phyloP scores from a whole-genome alignment of 805 yeast species.

The Starmera quercuum region DNA sequence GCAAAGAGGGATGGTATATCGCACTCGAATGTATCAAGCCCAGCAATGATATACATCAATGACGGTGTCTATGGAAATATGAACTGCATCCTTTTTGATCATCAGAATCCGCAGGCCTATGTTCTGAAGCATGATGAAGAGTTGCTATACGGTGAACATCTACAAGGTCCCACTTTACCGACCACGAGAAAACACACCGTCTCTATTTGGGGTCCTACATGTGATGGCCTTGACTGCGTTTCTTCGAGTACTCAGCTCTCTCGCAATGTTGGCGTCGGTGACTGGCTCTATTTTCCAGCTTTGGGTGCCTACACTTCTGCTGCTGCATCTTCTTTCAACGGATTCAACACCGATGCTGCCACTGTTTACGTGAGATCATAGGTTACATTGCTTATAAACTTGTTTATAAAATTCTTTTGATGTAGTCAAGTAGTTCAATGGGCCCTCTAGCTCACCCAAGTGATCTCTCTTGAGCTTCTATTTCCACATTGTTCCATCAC shows the following conservation, averaged over 20 bases:
- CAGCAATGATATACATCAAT: conserved; percentile 76
- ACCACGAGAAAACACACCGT: conserved; percentile 26
- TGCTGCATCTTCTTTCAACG: conserved; percentile 91
- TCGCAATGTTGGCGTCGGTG: conserved; percentile 68
- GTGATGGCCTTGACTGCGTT: conserved; percentile 92
- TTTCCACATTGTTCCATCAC: not conserved
- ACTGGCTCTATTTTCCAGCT: conserved; percentile 81
- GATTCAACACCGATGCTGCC: conserved; percentile 58
- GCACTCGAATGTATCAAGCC: conserved; percentile 20
- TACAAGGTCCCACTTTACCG: conserved; percentile 1
- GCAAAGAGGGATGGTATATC: conserved; percentile 58
- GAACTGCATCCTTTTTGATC: conserved; percentile 91
- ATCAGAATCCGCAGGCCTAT: conserved; percentile 68
- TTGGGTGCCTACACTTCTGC: conserved; percentile 91
- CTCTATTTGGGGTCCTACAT: conserved; percentile 97
- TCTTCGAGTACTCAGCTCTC: conserved; percentile 43
- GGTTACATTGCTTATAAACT: not conserved
- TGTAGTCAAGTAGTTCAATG: not conserved
- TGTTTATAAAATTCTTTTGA: not conserved
- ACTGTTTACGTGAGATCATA: conserved; percentile 50
- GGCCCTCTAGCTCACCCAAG: not conserved
- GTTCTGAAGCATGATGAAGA: conserved; percentile 51
- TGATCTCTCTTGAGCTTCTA: not conserved
- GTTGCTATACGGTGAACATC: conserved; percentile 30
- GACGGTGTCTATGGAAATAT: conserved; percentile 95